Evolutionary conservation across 768 basidiomycete species (phyloP).

Genomic region (Auricularia cornea): DNA sequence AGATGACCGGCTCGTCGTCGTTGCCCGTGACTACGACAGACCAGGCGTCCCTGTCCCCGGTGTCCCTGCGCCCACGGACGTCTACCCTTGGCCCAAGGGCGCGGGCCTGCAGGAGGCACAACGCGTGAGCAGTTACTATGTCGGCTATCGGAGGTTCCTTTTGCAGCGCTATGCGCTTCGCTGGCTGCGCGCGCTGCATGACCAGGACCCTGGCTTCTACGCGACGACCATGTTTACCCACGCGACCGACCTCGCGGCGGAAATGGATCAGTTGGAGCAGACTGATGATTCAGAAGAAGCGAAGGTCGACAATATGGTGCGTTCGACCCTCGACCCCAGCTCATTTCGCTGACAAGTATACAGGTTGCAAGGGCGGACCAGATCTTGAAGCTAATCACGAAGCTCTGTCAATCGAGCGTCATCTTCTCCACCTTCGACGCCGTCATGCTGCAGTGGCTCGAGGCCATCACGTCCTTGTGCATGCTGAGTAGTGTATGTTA

Average conservation of each 20-base stretch:
- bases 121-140: conserved; percentile 52
- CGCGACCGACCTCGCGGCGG: conserved; percentile 39
- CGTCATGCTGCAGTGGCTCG: conserved; percentile 53
- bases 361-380: conserved; percentile 27
- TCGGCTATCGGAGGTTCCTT: conserved; percentile 48
- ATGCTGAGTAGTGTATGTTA: not conserved
- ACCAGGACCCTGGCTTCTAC: conserved; percentile 49
- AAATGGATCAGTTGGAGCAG: conserved; percentile 1
- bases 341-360: conserved; percentile 1
- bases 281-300: not conserved
- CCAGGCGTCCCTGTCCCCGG: conserved; percentile 54
- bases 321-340: not conserved
- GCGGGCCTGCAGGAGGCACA: not conserved
- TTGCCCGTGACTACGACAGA: conserved; percentile 62
- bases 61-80: conserved; percentile 39
- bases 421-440: conserved; percentile 51
- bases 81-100: conserved; percentile 48
- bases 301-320: conserved; percentile 2
- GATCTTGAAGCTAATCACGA: conserved; percentile 43
- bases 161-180: conserved; percentile 47
- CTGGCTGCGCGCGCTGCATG: conserved; percentile 66
- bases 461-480: conserved; percentile 39
- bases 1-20: conserved; percentile 57
- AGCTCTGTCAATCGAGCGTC: conserved; percentile 43
- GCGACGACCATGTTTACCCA: conserved; percentile 44